Evolutionary conservation across 768 basidiomycete species (phyloP).

Genomic region (Guyanaporus albipodus): DNA sequence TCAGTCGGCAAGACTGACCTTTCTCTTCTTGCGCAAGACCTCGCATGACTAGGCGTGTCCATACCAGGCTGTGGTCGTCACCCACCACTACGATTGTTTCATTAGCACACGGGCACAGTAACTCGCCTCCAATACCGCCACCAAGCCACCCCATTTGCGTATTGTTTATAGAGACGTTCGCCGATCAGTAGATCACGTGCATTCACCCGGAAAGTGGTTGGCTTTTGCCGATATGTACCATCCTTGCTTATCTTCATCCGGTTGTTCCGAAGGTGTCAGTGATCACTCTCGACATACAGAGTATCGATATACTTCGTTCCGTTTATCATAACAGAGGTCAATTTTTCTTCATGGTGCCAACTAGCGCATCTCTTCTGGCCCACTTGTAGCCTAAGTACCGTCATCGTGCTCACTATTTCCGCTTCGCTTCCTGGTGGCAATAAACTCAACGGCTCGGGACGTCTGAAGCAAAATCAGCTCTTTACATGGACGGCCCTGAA

Average conservation of each 20-base stretch:
- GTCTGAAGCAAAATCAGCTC: constrained; percentile 3
- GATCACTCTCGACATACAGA: no score
- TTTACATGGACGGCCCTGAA: no score
- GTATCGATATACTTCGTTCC: no score
- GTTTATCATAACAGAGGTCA: no score
- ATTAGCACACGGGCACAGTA: constrained; percentile 14
- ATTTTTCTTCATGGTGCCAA: no score
- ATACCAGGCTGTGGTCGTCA: constrained; percentile 18
- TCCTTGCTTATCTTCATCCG: not conserved
- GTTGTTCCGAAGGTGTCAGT: not conserved
- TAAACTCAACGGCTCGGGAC: constrained; percentile 13
- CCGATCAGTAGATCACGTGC: not conserved
- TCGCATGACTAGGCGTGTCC: not conserved
- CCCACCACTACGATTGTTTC: constrained; percentile 12
- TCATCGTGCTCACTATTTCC: constrained; percentile 1
- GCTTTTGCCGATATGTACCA: no score
- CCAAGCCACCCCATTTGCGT: not conserved
- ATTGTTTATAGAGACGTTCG: constrained; percentile 1
- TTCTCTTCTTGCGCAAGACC: not conserved
- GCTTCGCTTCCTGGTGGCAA: constrained; percentile 17
- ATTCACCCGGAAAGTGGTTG: no score
- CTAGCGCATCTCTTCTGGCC: no score
- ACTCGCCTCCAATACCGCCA: constrained; percentile 12
- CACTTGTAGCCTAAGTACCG: not conserved
- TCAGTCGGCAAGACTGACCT: constrained; percentile 60